These are phyloP conservation scores for Anthostomella pinea DNA, from an alignment of 2,329 filamentous ascomycete species.

Conservation along the genomic window DNA sequence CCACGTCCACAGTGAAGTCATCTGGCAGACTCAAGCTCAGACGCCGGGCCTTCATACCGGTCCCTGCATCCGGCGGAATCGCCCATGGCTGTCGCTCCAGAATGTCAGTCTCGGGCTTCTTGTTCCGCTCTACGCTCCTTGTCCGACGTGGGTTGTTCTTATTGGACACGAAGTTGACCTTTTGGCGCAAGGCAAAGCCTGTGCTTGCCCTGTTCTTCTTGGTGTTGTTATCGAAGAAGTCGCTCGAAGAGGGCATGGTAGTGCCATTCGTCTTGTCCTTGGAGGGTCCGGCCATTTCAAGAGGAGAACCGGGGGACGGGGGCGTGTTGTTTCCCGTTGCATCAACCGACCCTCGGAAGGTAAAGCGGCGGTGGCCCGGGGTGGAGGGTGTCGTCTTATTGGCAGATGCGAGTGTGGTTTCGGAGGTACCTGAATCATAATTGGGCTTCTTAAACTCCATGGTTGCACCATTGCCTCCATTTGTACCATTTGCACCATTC, in stretches of 20 bases:
- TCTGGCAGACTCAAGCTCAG: constrained; percentile 72
- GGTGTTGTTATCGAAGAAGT: constrained; percentile 43
- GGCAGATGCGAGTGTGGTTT: constrained; percentile 21
- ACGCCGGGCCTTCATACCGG: constrained; percentile 74
- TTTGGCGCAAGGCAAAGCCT: constrained; percentile 47
- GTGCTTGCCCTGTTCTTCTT: constrained; percentile 53
- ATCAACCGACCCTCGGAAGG: constrained; percentile 27
- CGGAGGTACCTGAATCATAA: constrained; percentile 22
- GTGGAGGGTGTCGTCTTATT: constrained; percentile 21
- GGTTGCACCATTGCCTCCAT: constrained; percentile 6
- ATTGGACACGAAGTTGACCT: constrained; percentile 43
- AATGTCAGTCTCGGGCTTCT: constrained; percentile 26
- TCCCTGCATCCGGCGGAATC: constrained; percentile 65
- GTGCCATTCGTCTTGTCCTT: constrained; percentile 24
- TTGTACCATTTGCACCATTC: constrained; percentile 8
- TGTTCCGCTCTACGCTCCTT: constrained; percentile 30
- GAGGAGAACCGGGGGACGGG: constrained; percentile 33
- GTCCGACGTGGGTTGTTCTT: constrained; percentile 25
- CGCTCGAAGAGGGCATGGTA: constrained; percentile 39
- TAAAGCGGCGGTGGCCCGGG: constrained; percentile 30
- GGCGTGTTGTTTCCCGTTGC: constrained; percentile 33
- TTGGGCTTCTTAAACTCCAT: constrained; percentile 23
- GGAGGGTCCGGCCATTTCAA: constrained; percentile 21
- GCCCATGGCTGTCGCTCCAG: constrained; percentile 53
- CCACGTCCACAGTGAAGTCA: constrained; percentile 69